phyloP scores from a whole-genome alignment of 352 stramenopile genomes.

The Phytophthora litchii region DNA sequence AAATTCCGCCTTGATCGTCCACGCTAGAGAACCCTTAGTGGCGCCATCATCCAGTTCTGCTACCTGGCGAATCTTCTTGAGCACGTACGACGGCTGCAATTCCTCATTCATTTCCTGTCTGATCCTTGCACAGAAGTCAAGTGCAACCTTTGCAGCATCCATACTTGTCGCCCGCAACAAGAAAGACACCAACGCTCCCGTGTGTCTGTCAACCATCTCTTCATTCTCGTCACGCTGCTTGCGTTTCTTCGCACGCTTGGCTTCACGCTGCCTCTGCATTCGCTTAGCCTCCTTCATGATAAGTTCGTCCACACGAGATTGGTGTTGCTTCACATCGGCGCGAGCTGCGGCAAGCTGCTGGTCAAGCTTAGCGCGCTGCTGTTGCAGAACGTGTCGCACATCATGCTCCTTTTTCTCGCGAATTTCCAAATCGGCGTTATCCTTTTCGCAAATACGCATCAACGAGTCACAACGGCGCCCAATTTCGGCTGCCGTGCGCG shows the following conservation, averaged over 20 bases:
- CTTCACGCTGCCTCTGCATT: conserved; percentile 83
- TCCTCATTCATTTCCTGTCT: conserved; percentile 45
- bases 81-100: conserved; percentile 64
- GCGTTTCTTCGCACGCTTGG: conserved; percentile 82
- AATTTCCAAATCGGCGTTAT: conserved; percentile 85
- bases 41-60: conserved; percentile 55
- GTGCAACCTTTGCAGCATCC: conserved; percentile 69
- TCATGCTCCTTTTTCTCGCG: conserved; percentile 84
- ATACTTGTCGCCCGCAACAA: conserved; percentile 56
- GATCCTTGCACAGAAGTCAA: conserved; percentile 71
- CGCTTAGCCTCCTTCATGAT: conserved; percentile 91
- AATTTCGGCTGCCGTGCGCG: conserved; percentile 94
- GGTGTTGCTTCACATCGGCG: conserved; percentile 76
- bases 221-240: conserved; percentile 76
- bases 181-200: conserved; percentile 63
- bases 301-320: conserved; percentile 79
- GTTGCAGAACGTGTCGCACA: conserved; percentile 57
- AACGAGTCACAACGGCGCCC: conserved; percentile 95
- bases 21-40: conserved; percentile 53
- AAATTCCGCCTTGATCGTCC: conserved; percentile 60
- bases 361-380: conserved; percentile 78
- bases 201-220: conserved; percentile 64
- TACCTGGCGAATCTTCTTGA: conserved; percentile 78
- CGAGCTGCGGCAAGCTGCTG: conserved; percentile 63
- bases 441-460: conserved; percentile 95